These are phyloP conservation scores for Dothistroma septosporum DNA, from an alignment of 2,329 filamentous ascomycete genomes.

Conservation along the genomic window DNA sequence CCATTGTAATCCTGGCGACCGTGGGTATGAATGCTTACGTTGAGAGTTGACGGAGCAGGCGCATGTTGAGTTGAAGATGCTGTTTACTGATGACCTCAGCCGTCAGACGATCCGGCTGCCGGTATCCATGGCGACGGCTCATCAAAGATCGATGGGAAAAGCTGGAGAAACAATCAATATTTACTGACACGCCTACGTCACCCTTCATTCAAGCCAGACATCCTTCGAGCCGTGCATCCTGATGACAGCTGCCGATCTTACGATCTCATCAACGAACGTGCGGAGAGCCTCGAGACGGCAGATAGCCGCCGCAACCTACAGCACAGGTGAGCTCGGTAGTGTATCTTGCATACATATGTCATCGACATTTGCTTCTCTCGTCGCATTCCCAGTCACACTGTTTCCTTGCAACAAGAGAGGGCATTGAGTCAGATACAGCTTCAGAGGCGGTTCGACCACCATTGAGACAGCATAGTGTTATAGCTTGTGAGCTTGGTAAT, in stretches of 20 bases:
- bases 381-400: background rate
- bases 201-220: background rate
- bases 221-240: background rate
- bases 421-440: background rate
- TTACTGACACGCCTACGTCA: background rate
- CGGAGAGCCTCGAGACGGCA: background rate
- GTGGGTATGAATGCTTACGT: background rate
- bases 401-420: background rate
- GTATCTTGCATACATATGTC: background rate
- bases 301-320: background rate
- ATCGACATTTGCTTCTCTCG: background rate
- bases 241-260: background rate
- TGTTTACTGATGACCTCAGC: background rate
- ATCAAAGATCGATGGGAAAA: background rate
- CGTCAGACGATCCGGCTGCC: background rate
- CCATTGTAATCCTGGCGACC: constrained; percentile 25
- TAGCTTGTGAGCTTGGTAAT: background rate
- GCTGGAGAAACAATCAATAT: background rate
- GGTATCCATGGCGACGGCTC: background rate
- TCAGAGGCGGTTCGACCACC: background rate
- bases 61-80: background rate
- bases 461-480: background rate
- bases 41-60: background rate
- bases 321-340: background rate
- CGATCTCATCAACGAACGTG: background rate